Percentiles rank a stretch among this genome's conserved stretches.
phyloP scores from a whole-genome alignment of 192 early-diverging fungal genomes.

The Pilaira anomala region DNA sequence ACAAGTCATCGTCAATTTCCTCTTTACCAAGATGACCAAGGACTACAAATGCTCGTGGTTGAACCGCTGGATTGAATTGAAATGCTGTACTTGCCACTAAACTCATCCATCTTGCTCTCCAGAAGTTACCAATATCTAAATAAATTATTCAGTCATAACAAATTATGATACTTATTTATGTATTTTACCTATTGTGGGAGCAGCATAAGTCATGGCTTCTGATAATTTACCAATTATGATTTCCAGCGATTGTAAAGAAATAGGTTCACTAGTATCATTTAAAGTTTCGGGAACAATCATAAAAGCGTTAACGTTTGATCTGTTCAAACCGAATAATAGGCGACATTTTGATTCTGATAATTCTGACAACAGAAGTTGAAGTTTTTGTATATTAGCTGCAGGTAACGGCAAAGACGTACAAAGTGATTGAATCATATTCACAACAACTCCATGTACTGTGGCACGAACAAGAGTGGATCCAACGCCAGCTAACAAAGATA shows the following conservation, averaged over 20 bases:
- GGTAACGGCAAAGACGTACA: slow-evolving; percentile 56
- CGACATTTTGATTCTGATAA: slow-evolving; percentile 78
- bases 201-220: slow-evolving; percentile 61
- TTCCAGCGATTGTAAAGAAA: slow-evolving; percentile 47
- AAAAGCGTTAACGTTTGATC: slow-evolving; percentile 63
- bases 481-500: slow-evolving; percentile 79
- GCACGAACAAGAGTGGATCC: slow-evolving; percentile 81
- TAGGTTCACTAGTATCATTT: slow-evolving; percentile 43
- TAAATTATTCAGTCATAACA: too few relatives aligned
- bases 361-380: slow-evolving; percentile 65
- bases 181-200: slow-evolving; percentile 53
- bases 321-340: slow-evolving; percentile 71
- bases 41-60: slow-evolving; percentile 88
- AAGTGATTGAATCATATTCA: slow-evolving; percentile 86
- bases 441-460: slow-evolving; percentile 87
- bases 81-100: slow-evolving; percentile 87
- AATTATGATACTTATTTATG: too few relatives aligned
- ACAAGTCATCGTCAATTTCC: slow-evolving; percentile 83
- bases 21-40: slow-evolving; percentile 83
- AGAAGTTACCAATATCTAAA: slow-evolving; percentile 66
- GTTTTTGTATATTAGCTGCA: slow-evolving; percentile 46
- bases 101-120: slow-evolving; percentile 88
- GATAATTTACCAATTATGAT: slow-evolving; percentile 58
- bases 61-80: slow-evolving; percentile 86
- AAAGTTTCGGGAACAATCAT: slow-evolving; percentile 55